A percentile compares a stretch with the other conserved stretches of the same genome.
phyloP scores from a whole-genome alignment of 176 grass and related monocot genomes.

The Phoenix roebelenii region DNA sequence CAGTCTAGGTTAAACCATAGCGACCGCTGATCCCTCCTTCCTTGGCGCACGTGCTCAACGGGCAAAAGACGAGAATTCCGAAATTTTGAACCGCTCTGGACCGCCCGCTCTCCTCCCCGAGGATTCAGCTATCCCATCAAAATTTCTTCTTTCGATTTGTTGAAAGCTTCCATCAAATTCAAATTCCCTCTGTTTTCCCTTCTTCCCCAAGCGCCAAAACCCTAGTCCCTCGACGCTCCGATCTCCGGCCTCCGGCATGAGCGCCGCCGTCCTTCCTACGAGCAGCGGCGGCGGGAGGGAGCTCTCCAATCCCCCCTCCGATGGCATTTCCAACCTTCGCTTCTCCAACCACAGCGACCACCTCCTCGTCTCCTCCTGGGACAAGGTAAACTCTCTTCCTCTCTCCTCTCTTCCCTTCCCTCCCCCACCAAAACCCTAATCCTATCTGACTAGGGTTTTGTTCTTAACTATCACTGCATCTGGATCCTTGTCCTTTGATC shows the following conservation, averaged over 20 bases:
- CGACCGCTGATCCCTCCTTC: too few species aligned
- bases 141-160: too few species aligned
- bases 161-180: not conserved
- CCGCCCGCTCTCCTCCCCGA: too few species aligned
- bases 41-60: too few species aligned
- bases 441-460: not conserved
- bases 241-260: conserved; percentile 22
- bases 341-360: conserved; percentile 99
- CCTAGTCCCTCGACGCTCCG: conserved; percentile 4
- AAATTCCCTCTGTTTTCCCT: conserved; percentile 1
- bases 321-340: conserved; percentile 88
- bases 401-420: not conserved
- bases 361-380: conserved; percentile 95
- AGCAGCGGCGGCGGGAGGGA: conserved; percentile 46
- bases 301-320: conserved; percentile 51
- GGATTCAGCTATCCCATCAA: too few species aligned
- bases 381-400: conserved; percentile 44
- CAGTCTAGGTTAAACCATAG: too few species aligned
- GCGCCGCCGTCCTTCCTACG: conserved; percentile 21
- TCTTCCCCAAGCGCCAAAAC: not conserved
- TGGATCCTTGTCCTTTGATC: conserved; percentile 1
- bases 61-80: too few species aligned
- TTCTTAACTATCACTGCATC: too few species aligned
- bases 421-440: conserved; percentile 35
- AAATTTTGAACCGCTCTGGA: too few species aligned